A percentile compares a stretch with the other conserved stretches of the same genome.
These are phyloP conservation scores for Rhododendron kiyosumense DNA, from an alignment of 148 eudicot genomes.

Conservation along the genomic window DNA sequence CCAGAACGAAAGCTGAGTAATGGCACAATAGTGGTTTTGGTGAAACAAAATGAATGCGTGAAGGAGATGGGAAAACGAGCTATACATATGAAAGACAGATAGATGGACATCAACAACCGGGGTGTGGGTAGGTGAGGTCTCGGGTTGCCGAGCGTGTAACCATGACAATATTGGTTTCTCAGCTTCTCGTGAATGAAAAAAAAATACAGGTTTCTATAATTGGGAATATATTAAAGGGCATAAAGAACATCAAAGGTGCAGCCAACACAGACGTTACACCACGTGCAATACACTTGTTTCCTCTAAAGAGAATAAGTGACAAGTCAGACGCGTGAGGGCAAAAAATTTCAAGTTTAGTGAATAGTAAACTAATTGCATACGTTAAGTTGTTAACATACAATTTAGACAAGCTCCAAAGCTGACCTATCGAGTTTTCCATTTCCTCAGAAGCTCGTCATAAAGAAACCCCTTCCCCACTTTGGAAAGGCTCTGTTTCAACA, in stretches of 20 bases:
- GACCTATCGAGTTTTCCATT: constrained; percentile 44
- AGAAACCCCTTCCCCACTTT: constrained; percentile 46
- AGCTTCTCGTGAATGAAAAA: neutral
- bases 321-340: neutral
- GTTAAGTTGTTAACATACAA: neutral
- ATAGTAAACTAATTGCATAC: neutral
- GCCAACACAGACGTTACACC: neutral
- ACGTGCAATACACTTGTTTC: neutral
- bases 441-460: constrained; percentile 52
- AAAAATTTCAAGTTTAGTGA: neutral
- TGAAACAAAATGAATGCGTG: neutral
- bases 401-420: neutral
- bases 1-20: neutral
- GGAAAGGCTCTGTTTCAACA: constrained; percentile 54
- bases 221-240: neutral
- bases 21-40: neutral
- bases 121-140: too few relatives aligned
- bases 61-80: neutral
- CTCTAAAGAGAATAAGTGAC: neutral
- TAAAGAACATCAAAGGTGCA: neutral
- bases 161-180: neutral
- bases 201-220: neutral
- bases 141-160: neutral
- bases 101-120: neutral
- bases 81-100: neutral